Base-by-base conservation (phyloP, 768 basidiomycete genomes). In the Psilocybe cubensis region DNA sequence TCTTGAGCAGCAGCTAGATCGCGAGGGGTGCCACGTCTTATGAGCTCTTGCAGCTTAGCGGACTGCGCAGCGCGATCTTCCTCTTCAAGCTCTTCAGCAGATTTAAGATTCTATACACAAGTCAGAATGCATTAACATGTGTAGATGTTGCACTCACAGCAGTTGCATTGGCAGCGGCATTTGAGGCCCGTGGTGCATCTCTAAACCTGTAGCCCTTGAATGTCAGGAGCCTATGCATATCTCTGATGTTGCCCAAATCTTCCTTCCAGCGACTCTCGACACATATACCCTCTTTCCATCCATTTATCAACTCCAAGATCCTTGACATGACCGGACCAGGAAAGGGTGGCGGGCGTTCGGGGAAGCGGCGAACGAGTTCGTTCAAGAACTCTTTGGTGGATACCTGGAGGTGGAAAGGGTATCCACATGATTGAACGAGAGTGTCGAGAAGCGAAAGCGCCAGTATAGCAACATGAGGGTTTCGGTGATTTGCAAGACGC, bases 31-130 rank as follows among this genome's bases (percentile, higher is more conserved):
- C 96, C 97, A 54, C 97, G 79, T 44, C 97, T 86, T 57, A 99
- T 98, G 35, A 98, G 85, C 70, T 99, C 97, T 73, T 99, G 97
- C n/a, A 99, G 81, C 78, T 99, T 98, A 0, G 97, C 97, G 0
- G 89, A 88, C 69, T 99, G 96, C 0, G 96, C 97, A 58, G 87
- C 88, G 11, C 97, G 83, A 70, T 99, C 97, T 69, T 98, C 97
- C 57, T 86, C 88, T 68, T 99, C 97, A 2, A 99, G 84, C 71
- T 99, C 96, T 54, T 96, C 94, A 0, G 97, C 96, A 0, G 92
- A 88, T 78, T 98, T 98, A 25, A 99, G 78, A 62, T 89, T 92
- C 92, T 95, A 65, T 5, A 55, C 35, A 41, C 4, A 9, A n/a
- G 23, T 51, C 11, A 44, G 20, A 50, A 25, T 11, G 56, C 18